phyloP scores from a whole-genome alignment of 1,284 basidiomycete genomes.

The Cystobasidium sp. region DNA sequence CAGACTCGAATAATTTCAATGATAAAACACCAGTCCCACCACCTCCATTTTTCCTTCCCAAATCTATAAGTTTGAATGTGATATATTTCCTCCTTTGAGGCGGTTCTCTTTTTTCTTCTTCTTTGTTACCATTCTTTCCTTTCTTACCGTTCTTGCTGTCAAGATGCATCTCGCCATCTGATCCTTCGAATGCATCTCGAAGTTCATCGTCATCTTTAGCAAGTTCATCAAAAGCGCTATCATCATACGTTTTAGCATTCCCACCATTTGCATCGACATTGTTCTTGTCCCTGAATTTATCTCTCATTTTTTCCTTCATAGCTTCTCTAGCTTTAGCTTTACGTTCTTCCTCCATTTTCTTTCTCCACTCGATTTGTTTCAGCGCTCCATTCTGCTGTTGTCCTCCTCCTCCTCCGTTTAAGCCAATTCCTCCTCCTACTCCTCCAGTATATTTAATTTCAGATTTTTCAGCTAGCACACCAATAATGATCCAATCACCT shows the following conservation, averaged over 20 bases:
- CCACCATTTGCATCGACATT: conserved; percentile 18
- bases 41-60: conserved; percentile 62
- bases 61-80: conserved; percentile 82
- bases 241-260: conserved; percentile 21
- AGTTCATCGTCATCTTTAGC: conserved; percentile 38
- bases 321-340: conserved; percentile 27
- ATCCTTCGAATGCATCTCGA: conserved; percentile 21
- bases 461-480: conserved; percentile 82
- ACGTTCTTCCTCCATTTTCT: conserved; percentile 11
- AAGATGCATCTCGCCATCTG: conserved; percentile 56
- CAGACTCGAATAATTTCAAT: conserved; percentile 85
- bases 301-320: conserved; percentile 24
- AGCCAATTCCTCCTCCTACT: neutral
- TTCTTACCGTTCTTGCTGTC: conserved; percentile 41
- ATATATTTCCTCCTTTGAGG: conserved; percentile 66
- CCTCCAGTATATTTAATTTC: conserved; percentile 65
- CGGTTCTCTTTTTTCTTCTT: conserved; percentile 42
- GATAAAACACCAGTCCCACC: conserved; percentile 82
- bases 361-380: conserved; percentile 16
- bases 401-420: no score
- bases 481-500: conserved; percentile 89
- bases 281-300: neutral
- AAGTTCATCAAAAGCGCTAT: conserved; percentile 18
- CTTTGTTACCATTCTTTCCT: conserved; percentile 42
- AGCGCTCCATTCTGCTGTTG: neutral